These are phyloP conservation scores for Blastobotrys indianensis DNA, from an alignment of 1,139 yeast species.

Conservation along the genomic window DNA sequence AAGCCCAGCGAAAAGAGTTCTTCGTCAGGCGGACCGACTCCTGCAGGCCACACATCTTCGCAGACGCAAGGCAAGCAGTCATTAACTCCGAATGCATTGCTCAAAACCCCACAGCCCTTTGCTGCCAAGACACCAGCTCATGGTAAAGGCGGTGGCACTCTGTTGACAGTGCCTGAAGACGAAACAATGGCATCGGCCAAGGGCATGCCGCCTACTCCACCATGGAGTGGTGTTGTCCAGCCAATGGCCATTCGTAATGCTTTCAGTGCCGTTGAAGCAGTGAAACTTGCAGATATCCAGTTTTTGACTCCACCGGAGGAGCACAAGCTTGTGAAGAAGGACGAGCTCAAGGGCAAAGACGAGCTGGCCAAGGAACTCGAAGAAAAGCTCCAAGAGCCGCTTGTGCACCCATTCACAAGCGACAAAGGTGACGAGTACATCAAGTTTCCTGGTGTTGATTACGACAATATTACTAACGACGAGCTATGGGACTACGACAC, in stretches of 20 bases:
- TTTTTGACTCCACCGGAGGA: slow-evolving; percentile 27
- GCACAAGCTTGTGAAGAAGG: slow-evolving; percentile 11
- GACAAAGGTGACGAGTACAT: slow-evolving; percentile 12
- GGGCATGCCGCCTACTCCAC: slow-evolving; percentile 16
- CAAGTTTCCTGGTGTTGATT: slow-evolving; percentile 19
- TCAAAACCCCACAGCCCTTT: slow-evolving; percentile 27
- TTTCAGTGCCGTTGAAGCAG: slow-evolving; percentile 26
- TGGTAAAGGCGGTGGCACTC: slow-evolving; percentile 11
- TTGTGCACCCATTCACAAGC: not conserved
- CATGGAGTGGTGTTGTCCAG: slow-evolving; percentile 28
- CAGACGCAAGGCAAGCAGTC: slow-evolving; percentile 3
- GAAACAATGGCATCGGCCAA: slow-evolving; percentile 9
- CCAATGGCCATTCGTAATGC: slow-evolving; percentile 27
- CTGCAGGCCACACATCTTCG: slow-evolving; percentile 1
- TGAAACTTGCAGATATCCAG: slow-evolving; percentile 25
- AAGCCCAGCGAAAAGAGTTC: slow-evolving; percentile 8
- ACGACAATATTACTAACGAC: slow-evolving; percentile 12
- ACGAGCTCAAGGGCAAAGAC: slow-evolving; percentile 6
- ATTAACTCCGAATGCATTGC: slow-evolving; percentile 26
- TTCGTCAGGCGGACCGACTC: not conserved
- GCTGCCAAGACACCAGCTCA: slow-evolving; percentile 22
- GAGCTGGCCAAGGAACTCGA: not conserved
- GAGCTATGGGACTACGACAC: slow-evolving; percentile 27
- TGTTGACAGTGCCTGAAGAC: slow-evolving; percentile 20
- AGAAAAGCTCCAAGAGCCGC: not conserved